phyloP scores from a whole-genome alignment of 1,284 basidiomycete genomes.

The Rhodotorula sp. region DNA sequence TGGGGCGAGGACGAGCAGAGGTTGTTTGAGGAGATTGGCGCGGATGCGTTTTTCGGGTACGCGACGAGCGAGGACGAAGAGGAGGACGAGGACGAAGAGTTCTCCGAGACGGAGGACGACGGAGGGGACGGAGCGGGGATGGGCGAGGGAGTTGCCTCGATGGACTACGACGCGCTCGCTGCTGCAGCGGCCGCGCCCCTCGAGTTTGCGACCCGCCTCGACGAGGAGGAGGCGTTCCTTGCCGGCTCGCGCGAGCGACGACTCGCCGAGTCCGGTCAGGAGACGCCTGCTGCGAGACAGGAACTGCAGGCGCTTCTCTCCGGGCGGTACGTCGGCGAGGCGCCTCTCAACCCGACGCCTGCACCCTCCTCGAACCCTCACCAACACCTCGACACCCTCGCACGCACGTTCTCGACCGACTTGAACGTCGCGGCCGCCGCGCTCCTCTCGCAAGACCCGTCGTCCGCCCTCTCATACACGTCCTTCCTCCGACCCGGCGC shows the following conservation, averaged over 20 bases:
- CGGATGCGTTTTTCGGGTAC: neutral
- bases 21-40: neutral
- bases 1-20: too few relatives aligned
- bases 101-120: conserved; percentile 1
- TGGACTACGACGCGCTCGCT: neutral
- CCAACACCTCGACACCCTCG: neutral
- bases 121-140: neutral
- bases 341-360: conserved; percentile 21
- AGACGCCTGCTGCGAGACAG: too few relatives aligned
- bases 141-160: neutral
- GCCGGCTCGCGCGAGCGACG: too few relatives aligned
- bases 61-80: neutral
- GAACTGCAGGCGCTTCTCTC: conserved; percentile 5
- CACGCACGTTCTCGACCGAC: neutral
- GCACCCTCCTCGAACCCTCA: neutral
- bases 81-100: conserved; percentile 8
- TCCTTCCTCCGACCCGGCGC: conserved; percentile 32
- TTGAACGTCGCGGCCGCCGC: neutral
- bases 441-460: conserved; percentile 21
- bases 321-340: conserved; percentile 14
- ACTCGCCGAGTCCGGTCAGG: neutral
- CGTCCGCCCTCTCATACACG: conserved; percentile 24
- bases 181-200: too few relatives aligned
- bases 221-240: neutral
- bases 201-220: neutral